Base-by-base conservation (phyloP, 139 green algal genomes). In the Chlorella sp. region DNA sequence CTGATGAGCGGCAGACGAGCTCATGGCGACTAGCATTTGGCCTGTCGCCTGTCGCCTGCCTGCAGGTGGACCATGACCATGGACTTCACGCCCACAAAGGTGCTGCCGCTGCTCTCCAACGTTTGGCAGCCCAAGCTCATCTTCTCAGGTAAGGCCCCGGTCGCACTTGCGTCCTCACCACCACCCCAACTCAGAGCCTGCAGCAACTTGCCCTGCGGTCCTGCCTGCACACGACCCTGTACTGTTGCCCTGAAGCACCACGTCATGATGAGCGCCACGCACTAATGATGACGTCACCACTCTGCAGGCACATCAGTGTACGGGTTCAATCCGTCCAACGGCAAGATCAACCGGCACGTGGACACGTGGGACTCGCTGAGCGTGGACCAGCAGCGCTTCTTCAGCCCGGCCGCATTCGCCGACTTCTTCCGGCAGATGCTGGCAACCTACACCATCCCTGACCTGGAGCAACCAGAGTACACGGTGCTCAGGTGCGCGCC, bases 61-160 rank as follows among this genome's bases (percentile, higher is more conserved):
- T 83, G 74, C 0, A 67, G 82, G 14, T 88, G 83, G 83, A 88
- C 83, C 5, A 88, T 88, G 83, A 70, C 70, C 23, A 88, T 88
- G 82, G 73, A 74, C 49, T 85, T 88, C 72, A 82, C 77, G 0
- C 76, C 79, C 42, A 76, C 77, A 0, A 50, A 32, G 6, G 30
- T 36, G 23, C 69, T 88, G 35, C 79, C 79, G 22, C 29, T 30
- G 1, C 29, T 72, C 1, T 26, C 31, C 2, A 68, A 74, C 62
- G n/a, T n/a, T n/a, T 80, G 55, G 73, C 49, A 76, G 49, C 83
- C 83, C 2, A 66, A 64, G 34, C 78, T 88, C 49, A 77, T 79
- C 5, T 88, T 88, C 77, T 82, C 83, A 31, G 82, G 81, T 87
- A 55, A 42, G 14, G n/a, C n/a, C n/a, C n/a, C n/a, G n/a, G n/a